Percentiles rank a stretch among this genome's conserved stretches.
phyloP scores from a whole-genome alignment of 2,329 filamentous ascomycete species.

The Fusarium azukiicola region DNA sequence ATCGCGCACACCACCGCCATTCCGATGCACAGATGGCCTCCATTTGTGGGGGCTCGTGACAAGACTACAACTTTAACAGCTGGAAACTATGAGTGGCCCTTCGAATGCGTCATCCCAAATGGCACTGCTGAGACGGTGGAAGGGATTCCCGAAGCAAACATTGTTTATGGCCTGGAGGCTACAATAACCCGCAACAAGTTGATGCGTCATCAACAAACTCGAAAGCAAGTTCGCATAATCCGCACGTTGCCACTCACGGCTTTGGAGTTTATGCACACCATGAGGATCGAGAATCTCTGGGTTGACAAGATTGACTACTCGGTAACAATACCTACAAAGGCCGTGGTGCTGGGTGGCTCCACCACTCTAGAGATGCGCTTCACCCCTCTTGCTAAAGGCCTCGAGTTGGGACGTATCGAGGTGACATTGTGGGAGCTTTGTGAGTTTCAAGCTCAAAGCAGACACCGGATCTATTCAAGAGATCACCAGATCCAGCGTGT shows the following conservation, averaged over 20 bases:
- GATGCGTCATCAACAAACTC: constrained; percentile 89
- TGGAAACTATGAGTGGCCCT: constrained; percentile 92
- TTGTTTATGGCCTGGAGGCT: constrained; percentile 94
- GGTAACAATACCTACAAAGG: constrained; percentile 94
- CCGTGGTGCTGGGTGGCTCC: constrained; percentile 93
- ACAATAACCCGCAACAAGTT: constrained; percentile 93
- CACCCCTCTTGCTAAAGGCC: constrained; percentile 92
- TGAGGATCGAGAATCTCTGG: constrained; percentile 98
- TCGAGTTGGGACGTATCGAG: constrained; percentile 89
- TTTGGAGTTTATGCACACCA: constrained; percentile 89
- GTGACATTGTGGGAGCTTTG: constrained; percentile 89
- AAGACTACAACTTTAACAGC: constrained; percentile 79
- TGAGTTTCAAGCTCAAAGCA: constrained; percentile 78
- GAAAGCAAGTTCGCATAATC: constrained; percentile 88
- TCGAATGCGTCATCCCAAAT: constrained; percentile 85
- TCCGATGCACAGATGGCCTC: constrained; percentile 84
- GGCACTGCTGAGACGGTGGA: constrained; percentile 92
- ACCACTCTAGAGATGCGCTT: constrained; percentile 92
- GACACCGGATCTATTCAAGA: constrained; percentile 69
- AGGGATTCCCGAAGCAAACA: constrained; percentile 90
- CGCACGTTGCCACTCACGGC: constrained; percentile 87
- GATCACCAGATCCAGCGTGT: constrained; percentile 82
- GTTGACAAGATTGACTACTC: constrained; percentile 98
- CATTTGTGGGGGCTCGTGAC: constrained; percentile 77
- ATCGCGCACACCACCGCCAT: constrained; percentile 78